Evolutionary conservation across 352 stramenopile genomes (phyloP).

Genomic region (Phytophthora boehmeriae): DNA sequence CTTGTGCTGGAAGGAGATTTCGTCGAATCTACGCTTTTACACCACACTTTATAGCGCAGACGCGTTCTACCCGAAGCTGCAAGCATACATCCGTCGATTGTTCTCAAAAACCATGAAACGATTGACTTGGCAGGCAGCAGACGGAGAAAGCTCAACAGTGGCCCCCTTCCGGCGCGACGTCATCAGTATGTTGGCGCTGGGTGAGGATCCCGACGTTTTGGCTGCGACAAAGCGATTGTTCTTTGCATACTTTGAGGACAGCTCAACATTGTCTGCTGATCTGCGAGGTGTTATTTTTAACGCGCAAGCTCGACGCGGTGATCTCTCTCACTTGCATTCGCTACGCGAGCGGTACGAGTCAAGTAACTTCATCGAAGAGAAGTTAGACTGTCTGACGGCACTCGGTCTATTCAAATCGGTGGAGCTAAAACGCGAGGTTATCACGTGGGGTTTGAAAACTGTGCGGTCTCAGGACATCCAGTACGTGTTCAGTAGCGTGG

Average conservation of each 20-base stretch:
- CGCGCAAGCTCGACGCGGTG: slow-evolving; percentile 52
- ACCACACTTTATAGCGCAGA: slow-evolving; percentile 65
- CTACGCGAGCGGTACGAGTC: slow-evolving; percentile 69
- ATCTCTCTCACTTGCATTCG: slow-evolving; percentile 45
- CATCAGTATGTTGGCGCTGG: slow-evolving; percentile 71
- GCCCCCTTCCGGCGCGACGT: slow-evolving; percentile 76
- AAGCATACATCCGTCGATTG: slow-evolving; percentile 66
- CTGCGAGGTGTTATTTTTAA: slow-evolving; percentile 71
- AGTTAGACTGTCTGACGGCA: slow-evolving; percentile 77
- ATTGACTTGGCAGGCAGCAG: slow-evolving; percentile 51
- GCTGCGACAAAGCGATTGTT: slow-evolving; percentile 62
- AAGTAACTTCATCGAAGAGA: slow-evolving; percentile 84
- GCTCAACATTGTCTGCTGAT: slow-evolving; percentile 60
- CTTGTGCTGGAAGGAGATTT: slow-evolving; percentile 83
- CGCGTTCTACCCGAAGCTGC: slow-evolving; percentile 61
- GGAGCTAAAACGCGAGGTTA: slow-evolving; percentile 65
- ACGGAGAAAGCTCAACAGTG: slow-evolving; percentile 49
- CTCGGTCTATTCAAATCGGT: slow-evolving; percentile 67
- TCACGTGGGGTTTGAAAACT: slow-evolving; percentile 67
- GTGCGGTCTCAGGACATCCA: slow-evolving; percentile 88
- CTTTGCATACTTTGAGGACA: slow-evolving; percentile 57
- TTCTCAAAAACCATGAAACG: slow-evolving; percentile 61
- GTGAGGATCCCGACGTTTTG: slow-evolving; percentile 57
- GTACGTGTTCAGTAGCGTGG: slow-evolving; percentile 79
- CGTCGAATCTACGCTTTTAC: slow-evolving; percentile 67